Evolutionary conservation across 1,139 yeast genomes (phyloP).

Genomic region (Geotrichum klebahnii): DNA sequence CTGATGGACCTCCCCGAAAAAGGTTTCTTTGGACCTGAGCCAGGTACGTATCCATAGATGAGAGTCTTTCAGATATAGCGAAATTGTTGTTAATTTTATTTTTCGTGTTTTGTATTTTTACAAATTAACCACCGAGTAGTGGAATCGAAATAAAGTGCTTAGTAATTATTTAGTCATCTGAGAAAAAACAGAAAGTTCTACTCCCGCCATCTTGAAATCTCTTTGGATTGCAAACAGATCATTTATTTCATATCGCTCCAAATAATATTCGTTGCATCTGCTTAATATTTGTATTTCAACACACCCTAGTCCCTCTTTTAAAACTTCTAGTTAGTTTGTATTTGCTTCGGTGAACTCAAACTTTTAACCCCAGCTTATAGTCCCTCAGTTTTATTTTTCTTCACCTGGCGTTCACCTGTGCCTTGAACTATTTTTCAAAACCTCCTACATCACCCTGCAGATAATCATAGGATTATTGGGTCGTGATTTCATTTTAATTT

Average conservation of each 20-base stretch:
- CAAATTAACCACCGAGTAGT: no score
- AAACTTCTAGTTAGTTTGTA: background rate
- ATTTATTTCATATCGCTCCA: background rate
- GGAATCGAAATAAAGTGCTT: no score
- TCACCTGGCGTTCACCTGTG: no score
- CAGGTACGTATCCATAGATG: constrained; percentile 25
- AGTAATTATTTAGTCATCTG: no score
- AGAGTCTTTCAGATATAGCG: background rate
- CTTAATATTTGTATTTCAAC: no score
- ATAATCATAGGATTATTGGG: no score
- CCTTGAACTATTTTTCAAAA: no score
- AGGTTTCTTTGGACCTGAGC: constrained; percentile 48
- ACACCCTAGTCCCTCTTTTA: background rate
- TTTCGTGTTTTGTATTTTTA: background rate
- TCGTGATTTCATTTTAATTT: background rate
- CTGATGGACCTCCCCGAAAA: constrained; percentile 37
- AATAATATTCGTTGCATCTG: background rate
- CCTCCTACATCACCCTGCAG: no score
- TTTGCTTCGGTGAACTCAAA: background rate
- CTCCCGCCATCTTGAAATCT: background rate
- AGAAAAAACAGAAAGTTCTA: no score
- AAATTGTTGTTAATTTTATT: background rate
- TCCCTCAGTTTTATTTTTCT: no score
- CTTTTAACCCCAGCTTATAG: no score
- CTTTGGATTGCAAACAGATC: background rate